Percentiles rank a stretch among this genome's conserved stretches.
These are phyloP conservation scores for Hemerocallis citrina DNA, from an alignment of 106 monocot species.

Conservation along the genomic window DNA sequence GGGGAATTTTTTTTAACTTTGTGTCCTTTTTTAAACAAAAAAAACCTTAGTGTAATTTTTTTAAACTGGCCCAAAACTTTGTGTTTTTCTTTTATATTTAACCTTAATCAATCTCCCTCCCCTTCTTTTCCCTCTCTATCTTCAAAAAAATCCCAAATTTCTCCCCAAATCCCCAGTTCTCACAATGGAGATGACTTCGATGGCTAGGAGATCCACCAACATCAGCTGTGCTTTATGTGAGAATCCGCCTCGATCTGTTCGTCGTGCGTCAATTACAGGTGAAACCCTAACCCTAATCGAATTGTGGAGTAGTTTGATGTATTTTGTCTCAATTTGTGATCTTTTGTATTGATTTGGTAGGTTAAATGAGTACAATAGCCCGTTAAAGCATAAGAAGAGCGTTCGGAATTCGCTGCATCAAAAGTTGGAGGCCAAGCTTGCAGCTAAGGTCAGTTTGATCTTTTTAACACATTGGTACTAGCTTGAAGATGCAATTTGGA, in stretches of 20 bases:
- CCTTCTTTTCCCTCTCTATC: background rate
- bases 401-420: conserved; percentile 33
- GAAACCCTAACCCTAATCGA: background rate
- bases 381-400: conserved; percentile 38
- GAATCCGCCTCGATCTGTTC: conserved; percentile 55
- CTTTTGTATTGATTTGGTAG: conserved; percentile 30
- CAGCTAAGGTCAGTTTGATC: conserved; percentile 49
- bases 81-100: no score
- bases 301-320: background rate
- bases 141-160: background rate
- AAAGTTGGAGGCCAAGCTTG: conserved; percentile 31
- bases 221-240: conserved; percentile 72
- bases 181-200: background rate
- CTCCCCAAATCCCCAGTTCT: background rate
- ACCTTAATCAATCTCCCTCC: no score
- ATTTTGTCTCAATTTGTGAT: no score
- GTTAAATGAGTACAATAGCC: conserved; percentile 44
- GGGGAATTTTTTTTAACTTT: no score
- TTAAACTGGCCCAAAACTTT: no score
- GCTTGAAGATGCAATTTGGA: no score
- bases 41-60: no score
- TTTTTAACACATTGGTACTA: no score
- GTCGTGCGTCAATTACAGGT: conserved; percentile 79
- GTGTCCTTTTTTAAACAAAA: no score
- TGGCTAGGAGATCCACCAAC: conserved; percentile 36